These are phyloP conservation scores for Helicocarpus griseus DNA, from an alignment of 2,329 filamentous ascomycete genomes.

Conservation along the genomic window DNA sequence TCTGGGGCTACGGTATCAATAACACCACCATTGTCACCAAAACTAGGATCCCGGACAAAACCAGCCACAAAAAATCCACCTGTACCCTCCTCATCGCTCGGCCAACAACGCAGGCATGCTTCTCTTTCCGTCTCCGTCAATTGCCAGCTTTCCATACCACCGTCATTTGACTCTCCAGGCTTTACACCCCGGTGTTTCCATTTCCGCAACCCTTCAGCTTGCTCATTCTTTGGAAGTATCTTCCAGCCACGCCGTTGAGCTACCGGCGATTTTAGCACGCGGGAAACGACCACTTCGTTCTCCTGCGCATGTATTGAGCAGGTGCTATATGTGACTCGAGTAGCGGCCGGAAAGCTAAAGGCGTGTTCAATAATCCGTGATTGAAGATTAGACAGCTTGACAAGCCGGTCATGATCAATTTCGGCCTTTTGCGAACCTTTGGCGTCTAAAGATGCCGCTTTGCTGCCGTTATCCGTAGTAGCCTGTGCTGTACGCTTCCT, in stretches of 20 bases:
- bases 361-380: conserved; percentile 73
- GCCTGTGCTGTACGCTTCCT: conserved; percentile 25
- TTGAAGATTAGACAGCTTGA: conserved; percentile 71
- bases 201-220: conserved; percentile 63
- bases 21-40: conserved; percentile 13
- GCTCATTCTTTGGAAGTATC: conserved; percentile 60
- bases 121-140: conserved; percentile 45
- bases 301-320: conserved; percentile 82
- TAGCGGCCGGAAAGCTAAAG: conserved; percentile 66
- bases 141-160: conserved; percentile 13
- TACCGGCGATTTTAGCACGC: conserved; percentile 57
- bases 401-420: conserved; percentile 55
- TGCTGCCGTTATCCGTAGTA: too few species aligned
- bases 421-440: conserved; percentile 19
- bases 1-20: conserved; percentile 1
- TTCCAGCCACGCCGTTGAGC: conserved; percentile 65
- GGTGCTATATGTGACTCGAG: conserved; percentile 79
- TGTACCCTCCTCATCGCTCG: conserved; percentile 69
- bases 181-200: conserved; percentile 61
- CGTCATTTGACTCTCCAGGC: conserved; percentile 26
- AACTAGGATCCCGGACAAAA: conserved; percentile 56
- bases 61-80: conserved; percentile 96
- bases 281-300: conserved; percentile 75
- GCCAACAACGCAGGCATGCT: conserved; percentile 71
- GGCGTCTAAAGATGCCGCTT: conserved; percentile 12